Base-by-base conservation (phyloP, 2,329 filamentous ascomycete genomes). In the Talaromyces sp. region DNA sequence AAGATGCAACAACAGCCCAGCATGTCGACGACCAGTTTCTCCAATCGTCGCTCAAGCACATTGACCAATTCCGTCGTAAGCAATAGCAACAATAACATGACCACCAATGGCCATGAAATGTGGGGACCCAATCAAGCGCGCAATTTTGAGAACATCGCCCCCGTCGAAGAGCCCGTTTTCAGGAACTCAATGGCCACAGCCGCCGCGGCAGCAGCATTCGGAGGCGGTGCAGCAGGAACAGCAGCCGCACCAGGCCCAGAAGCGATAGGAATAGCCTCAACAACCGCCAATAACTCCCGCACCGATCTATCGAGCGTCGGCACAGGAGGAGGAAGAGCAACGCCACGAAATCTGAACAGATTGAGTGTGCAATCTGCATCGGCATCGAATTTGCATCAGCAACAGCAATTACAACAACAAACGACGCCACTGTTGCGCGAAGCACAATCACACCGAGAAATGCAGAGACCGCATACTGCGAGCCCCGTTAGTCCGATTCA, bases 81-180 rank as follows among this genome's bases (percentile, higher is more conserved):
- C 47, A 16, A 60, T 16, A 35, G 35, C 41, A 63, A 49, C 24
- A 45, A 33, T 13, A 43, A 43, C 6, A 50, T 14, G 33, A 62
- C 54, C 35, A 35, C 33, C 35, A 33, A 62, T 13, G 27, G 27
- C 57, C 22, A 56, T 41, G 35, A 60, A n/a, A 67, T 63, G 59
- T 73, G 69, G 68, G 66, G 62, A n/a, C 60, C 68, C 7, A 56
- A 66, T n/a, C 66, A 69, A 62, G 58, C 66, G 31, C 66, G 66
- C 60, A 62, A 41, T 10, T 62, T 65, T 39, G 67, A 64, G n/a
- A 54, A 66, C 6, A 70, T 67, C 54, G 33, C 60, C 2, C 62
- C 59, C 22, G 62, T 65, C 31, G 65, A 67, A n/a, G 63, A 57
- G n/a, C 50, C 66, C 13, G 59, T 54, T 19, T 66, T 62, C 11